Evolutionary conservation across 179 eudicot genomes (phyloP).

Genomic region (Carnegiea gigantea): DNA sequence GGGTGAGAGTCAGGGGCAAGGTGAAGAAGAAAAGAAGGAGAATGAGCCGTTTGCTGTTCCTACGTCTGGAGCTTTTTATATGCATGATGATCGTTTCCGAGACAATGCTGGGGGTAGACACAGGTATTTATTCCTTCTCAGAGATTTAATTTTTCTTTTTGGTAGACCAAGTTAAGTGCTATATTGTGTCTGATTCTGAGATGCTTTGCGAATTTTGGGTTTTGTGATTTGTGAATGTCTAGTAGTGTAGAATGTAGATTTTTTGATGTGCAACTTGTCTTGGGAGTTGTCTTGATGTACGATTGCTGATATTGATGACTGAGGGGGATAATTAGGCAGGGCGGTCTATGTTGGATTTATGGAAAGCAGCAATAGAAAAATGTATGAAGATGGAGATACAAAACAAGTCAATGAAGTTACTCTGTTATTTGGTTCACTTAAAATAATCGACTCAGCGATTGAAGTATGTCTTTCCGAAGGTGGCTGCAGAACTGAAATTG

Average conservation of each 20-base stretch:
- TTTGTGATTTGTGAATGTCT: neutral
- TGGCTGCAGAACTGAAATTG: neutral
- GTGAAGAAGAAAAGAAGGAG: constrained; percentile 55
- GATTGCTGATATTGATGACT: neutral
- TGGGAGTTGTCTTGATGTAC: neutral
- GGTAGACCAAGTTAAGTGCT: neutral
- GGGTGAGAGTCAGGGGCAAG: constrained; percentile 21
- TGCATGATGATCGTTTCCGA: constrained; percentile 92
- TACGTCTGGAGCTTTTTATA: constrained; percentile 90
- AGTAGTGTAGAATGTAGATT: neutral
- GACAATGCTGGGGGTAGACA: constrained; percentile 67
- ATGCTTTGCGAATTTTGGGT: neutral
- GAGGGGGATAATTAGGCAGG: neutral
- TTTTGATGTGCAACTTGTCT: neutral
- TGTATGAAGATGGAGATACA: neutral
- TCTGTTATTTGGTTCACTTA: no score
- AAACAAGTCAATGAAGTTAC: neutral
- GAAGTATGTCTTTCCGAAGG: neutral
- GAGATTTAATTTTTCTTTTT: no score
- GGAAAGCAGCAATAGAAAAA: neutral
- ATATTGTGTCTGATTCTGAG: neutral
- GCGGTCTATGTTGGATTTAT: neutral
- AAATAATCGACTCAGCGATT: neutral
- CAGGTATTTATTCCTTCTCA: constrained; percentile 38
- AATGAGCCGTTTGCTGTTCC: constrained; percentile 87